Conservation (phyloP, 345 rosid species). For the Barbarea vulgaris region DNA sequence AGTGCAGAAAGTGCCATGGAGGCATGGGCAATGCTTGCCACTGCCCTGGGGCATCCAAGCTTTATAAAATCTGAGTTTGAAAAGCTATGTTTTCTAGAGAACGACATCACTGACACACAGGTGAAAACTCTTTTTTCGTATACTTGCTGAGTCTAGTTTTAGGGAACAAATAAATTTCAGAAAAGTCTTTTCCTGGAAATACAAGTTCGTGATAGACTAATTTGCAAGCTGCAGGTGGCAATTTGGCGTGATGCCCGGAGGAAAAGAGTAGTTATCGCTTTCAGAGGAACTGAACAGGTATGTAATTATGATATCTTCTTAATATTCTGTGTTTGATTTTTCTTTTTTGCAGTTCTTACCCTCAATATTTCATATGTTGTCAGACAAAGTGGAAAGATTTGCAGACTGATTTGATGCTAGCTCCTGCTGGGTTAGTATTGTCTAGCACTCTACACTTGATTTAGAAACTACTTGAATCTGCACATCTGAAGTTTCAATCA, state of each 20-base stretch:
- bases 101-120: constrained; percentile 84
- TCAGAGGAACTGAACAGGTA: constrained; percentile 98
- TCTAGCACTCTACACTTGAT: not conserved
- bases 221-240: constrained; percentile 64
- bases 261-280: constrained; percentile 81
- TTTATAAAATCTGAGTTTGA: constrained; percentile 95
- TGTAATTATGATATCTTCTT: constrained; percentile 33
- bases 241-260: constrained; percentile 91
- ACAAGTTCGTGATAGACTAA: constrained; percentile 33
- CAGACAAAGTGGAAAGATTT: constrained; percentile 96
- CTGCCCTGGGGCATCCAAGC: constrained; percentile 93
- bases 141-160: constrained; percentile 9
- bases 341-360: constrained; percentile 26
- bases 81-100: constrained; percentile 88
- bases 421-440: constrained; percentile 76
- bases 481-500: constrained; percentile 20
- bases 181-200: not conserved
- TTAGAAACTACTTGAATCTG: not conserved
- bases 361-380: constrained; percentile 35
- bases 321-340: constrained; percentile 1
- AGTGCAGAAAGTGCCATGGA: constrained; percentile 98
- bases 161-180: not conserved
- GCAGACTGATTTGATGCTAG: constrained; percentile 87
- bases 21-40: constrained; percentile 99
- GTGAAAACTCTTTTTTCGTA: constrained; percentile 45